A percentile compares a stretch with the other conserved stretches of the same genome.
phyloP scores from a whole-genome alignment of 2,329 filamentous ascomycete genomes.

The Fusarium nurragi region DNA sequence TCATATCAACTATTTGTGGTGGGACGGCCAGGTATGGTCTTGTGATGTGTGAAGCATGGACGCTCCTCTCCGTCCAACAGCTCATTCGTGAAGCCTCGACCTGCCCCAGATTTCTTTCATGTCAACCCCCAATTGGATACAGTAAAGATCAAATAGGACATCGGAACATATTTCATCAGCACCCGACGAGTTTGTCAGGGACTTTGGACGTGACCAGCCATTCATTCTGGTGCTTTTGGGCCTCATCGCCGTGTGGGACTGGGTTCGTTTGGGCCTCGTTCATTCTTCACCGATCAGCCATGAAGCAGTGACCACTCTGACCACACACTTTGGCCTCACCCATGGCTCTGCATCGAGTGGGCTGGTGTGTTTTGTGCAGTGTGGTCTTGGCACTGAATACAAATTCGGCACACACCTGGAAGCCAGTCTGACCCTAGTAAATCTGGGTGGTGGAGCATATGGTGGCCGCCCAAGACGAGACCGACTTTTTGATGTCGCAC shows the following conservation, averaged over 20 bases:
- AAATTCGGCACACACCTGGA: slow-evolving; percentile 14
- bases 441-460: slow-evolving; percentile 34
- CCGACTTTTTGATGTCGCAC: slow-evolving; percentile 41
- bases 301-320: slow-evolving; percentile 31
- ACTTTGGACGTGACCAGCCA: slow-evolving; percentile 19
- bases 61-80: slow-evolving; percentile 17
- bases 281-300: slow-evolving; percentile 30
- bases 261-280: slow-evolving; percentile 25
- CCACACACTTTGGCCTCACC: slow-evolving; percentile 14
- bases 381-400: slow-evolving; percentile 30
- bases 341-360: slow-evolving; percentile 21
- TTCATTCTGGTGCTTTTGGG: slow-evolving; percentile 26
- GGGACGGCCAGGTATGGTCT: slow-evolving; percentile 24
- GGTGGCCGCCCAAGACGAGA: slow-evolving; percentile 36
- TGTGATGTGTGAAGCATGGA: slow-evolving; percentile 16
- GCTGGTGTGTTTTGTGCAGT: slow-evolving; percentile 14
- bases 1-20: slow-evolving; percentile 36
- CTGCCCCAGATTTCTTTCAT: slow-evolving; percentile 32
- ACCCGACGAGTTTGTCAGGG: slow-evolving; percentile 30
- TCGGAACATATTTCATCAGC: slow-evolving; percentile 33
- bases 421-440: slow-evolving; percentile 28
- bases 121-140: slow-evolving; percentile 27
- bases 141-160: slow-evolving; percentile 15
- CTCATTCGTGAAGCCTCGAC: slow-evolving; percentile 23
- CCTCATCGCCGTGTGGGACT: slow-evolving; percentile 29